Evolutionary conservation across 257 asterid species (phyloP).

Genomic region (Petrea volubilis): DNA sequence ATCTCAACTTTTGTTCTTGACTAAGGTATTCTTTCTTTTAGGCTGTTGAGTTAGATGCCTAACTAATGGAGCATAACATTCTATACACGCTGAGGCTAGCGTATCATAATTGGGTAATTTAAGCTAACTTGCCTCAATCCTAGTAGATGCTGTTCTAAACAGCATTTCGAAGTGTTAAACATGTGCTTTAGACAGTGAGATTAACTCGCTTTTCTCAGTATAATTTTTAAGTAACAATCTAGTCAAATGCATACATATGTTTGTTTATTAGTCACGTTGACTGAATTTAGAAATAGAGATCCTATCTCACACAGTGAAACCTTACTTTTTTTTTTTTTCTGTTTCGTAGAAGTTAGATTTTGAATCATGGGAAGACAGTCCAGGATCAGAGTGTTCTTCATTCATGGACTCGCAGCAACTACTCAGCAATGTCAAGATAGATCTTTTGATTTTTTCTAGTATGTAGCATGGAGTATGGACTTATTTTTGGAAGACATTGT

Average conservation of each 20-base stretch:
- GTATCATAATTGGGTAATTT: too few species aligned
- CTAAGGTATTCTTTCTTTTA: too few species aligned
- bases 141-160: too few species aligned
- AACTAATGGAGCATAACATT: too few species aligned
- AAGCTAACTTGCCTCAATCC: too few species aligned
- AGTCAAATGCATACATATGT: neutral
- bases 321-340: neutral
- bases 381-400: neutral
- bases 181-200: neutral
- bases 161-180: neutral
- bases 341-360: neutral
- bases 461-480: constrained; percentile 34
- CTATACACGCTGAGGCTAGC: too few species aligned
- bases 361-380: neutral
- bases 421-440: constrained; percentile 4
- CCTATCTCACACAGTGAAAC: neutral
- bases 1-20: too few species aligned
- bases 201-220: neutral
- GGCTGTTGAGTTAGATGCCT: too few species aligned
- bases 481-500: constrained; percentile 27
- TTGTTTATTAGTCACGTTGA: neutral
- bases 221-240: neutral
- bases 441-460: neutral
- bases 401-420: neutral
- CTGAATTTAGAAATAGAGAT: neutral